Evolutionary conservation across 2,329 filamentous ascomycete species (phyloP).

Genomic region (Trichoderma breve): DNA sequence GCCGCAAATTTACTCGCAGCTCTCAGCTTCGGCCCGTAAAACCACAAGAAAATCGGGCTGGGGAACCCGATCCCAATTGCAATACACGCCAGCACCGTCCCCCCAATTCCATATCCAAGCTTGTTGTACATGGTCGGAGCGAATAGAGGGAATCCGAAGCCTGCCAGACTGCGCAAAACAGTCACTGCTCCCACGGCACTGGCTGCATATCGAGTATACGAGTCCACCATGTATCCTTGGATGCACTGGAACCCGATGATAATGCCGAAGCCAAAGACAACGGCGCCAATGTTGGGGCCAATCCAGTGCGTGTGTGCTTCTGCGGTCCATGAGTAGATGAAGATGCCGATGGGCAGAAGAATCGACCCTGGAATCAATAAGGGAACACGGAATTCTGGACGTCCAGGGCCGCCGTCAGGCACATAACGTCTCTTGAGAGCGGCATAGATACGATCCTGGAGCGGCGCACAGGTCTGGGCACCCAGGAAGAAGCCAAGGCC

Average conservation of each 20-base stretch:
- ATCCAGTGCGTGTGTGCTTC: conserved; percentile 46
- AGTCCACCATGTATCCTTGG: conserved; percentile 48
- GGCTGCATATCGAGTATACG: conserved; percentile 46
- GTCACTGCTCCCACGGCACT: conserved; percentile 45
- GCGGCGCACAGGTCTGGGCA: conserved; percentile 40
- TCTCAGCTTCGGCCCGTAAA: conserved; percentile 42
- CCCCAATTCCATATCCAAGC: conserved; percentile 44
- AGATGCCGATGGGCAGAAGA: conserved; percentile 42
- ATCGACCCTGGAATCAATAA: conserved; percentile 42
- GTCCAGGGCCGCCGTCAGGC: conserved; percentile 34
- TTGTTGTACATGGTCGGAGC: conserved; percentile 45
- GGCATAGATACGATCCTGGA: conserved; percentile 47
- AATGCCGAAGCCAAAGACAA: conserved; percentile 38
- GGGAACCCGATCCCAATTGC: conserved; percentile 43
- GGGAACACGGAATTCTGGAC: conserved; percentile 44
- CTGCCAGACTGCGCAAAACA: conserved; percentile 47
- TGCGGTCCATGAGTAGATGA: conserved; percentile 48
- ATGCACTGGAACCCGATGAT: conserved; percentile 46
- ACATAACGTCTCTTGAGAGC: conserved; percentile 42
- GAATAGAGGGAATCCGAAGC: conserved; percentile 53
- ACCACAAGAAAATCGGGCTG: conserved; percentile 45
- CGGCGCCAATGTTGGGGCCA: conserved; percentile 44
- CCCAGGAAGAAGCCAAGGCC: conserved; percentile 31
- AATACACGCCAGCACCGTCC: conserved; percentile 42
- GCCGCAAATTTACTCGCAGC: conserved; percentile 29